These are phyloP conservation scores for Coemansia sp. DNA, from an alignment of 192 early-diverging fungal species.

Conservation along the genomic window DNA sequence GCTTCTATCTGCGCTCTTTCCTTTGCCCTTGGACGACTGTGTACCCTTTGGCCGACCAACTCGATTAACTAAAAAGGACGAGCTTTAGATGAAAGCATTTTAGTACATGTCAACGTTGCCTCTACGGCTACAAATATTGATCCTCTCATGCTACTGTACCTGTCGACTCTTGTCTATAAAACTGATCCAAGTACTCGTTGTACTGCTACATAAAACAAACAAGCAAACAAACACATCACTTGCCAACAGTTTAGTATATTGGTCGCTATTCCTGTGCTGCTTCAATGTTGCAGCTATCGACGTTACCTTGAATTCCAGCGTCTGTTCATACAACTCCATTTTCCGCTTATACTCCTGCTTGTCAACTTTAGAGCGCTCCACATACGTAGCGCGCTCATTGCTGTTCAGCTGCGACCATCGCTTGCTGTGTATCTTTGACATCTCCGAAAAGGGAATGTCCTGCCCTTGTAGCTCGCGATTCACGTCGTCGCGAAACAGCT, in stretches of 20 bases:
- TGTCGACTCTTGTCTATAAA: constrained; percentile 47
- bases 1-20: constrained; percentile 11
- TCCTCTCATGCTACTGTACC: constrained; percentile 16
- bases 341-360: constrained; percentile 41
- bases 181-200: constrained; percentile 43
- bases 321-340: constrained; percentile 41
- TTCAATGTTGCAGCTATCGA: not conserved
- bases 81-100: not conserved
- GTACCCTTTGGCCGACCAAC: constrained; percentile 51
- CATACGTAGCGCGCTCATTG: constrained; percentile 26
- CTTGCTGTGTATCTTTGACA: constrained; percentile 54
- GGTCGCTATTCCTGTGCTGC: not conserved
- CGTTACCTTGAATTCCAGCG: constrained; percentile 37
- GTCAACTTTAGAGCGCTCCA: constrained; percentile 29
- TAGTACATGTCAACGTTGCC: not conserved
- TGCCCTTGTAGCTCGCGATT: constrained; percentile 45
- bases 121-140: not conserved
- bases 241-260: not conserved
- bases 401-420: constrained; percentile 39
- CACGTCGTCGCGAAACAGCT: constrained; percentile 53
- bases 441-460: constrained; percentile 48
- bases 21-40: constrained; percentile 26
- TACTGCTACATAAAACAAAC: constrained; percentile 32
- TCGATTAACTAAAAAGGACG: constrained; percentile 43
- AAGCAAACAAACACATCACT: not conserved